These are phyloP conservation scores for Ophiostoma populinum DNA, from an alignment of 2,329 filamentous ascomycete species.

Conservation along the genomic window DNA sequence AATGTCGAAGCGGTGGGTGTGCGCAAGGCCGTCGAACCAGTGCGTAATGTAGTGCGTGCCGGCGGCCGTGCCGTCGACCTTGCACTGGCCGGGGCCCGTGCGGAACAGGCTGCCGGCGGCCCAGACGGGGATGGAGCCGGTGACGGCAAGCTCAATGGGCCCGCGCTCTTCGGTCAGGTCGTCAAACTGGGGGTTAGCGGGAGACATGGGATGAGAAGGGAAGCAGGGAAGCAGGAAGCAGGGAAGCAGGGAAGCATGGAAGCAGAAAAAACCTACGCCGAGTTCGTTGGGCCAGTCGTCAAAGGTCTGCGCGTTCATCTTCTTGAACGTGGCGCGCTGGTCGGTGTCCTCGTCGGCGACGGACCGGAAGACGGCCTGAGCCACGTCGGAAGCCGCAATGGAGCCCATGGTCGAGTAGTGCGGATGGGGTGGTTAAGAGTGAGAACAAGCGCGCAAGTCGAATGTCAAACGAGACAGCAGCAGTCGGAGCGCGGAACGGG, in stretches of 20 bases:
- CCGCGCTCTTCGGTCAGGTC: constrained; percentile 46
- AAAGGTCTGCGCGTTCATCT: neutral
- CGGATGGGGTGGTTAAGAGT: too few species aligned
- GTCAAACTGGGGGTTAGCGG: constrained; percentile 38
- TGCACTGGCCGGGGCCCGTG: constrained; percentile 52
- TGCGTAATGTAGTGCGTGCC: constrained; percentile 48
- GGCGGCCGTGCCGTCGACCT: constrained; percentile 37
- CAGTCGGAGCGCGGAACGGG: too few species aligned
- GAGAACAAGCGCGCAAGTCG: too few species aligned
- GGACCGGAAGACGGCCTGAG: constrained; percentile 1
- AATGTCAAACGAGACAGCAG: too few species aligned
- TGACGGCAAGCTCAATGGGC: constrained; percentile 45
- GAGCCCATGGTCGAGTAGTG: constrained; percentile 3
- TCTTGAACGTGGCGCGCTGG: neutral
- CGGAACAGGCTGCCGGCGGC: constrained; percentile 56
- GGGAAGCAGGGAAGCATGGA: neutral
- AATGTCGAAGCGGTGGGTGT: constrained; percentile 58
- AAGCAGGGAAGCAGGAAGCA: too few species aligned
- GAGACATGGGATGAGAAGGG: neutral
- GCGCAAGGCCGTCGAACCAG: constrained; percentile 68
- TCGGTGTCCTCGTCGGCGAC: constrained; percentile 5
- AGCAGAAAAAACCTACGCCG: constrained; percentile 9
- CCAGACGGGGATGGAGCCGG: constrained; percentile 52
- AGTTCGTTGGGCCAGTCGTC: constrained; percentile 12
- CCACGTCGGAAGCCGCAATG: neutral